These are phyloP conservation scores for Ascochyta lentis DNA, from an alignment of 2,329 filamentous ascomycete genomes.

Conservation along the genomic window DNA sequence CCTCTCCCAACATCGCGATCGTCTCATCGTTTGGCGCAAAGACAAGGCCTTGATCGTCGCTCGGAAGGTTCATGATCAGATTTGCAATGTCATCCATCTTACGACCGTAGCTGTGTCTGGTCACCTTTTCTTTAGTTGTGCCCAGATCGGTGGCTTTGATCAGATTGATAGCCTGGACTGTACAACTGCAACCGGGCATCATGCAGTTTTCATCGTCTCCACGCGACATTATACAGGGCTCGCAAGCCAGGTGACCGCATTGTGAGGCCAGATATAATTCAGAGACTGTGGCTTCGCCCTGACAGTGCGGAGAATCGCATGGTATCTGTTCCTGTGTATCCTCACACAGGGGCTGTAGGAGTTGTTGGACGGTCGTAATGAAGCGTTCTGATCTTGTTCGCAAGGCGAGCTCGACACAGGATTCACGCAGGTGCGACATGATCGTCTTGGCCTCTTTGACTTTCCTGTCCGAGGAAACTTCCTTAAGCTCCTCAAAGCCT, in stretches of 20 bases:
- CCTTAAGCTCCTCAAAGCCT: slow-evolving; percentile 12
- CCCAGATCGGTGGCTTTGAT: slow-evolving; percentile 32
- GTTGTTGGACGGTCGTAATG: slow-evolving; percentile 22
- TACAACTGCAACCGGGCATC: slow-evolving; percentile 25
- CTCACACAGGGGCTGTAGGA: slow-evolving; percentile 14
- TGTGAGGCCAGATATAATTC: slow-evolving; percentile 29
- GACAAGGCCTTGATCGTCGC: slow-evolving; percentile 39
- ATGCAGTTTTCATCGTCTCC: slow-evolving; percentile 34
- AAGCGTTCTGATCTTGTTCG: slow-evolving; percentile 33
- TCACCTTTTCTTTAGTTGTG: slow-evolving; percentile 18
- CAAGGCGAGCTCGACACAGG: slow-evolving; percentile 26
- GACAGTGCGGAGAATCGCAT: slow-evolving; percentile 31
- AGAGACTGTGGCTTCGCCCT: not conserved
- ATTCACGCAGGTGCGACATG: slow-evolving; percentile 28
- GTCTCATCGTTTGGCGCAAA: slow-evolving; percentile 35
- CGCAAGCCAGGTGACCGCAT: slow-evolving; percentile 40
- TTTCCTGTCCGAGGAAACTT: slow-evolving; percentile 4
- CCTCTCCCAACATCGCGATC: slow-evolving; percentile 23
- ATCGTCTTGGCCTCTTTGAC: slow-evolving; percentile 23
- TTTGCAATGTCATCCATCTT: slow-evolving; percentile 34
- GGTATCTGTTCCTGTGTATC: not conserved
- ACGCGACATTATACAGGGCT: slow-evolving; percentile 27
- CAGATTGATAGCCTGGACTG: slow-evolving; percentile 24
- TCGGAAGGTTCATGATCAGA: slow-evolving; percentile 51
- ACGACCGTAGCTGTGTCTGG: slow-evolving; percentile 36